Base-by-base conservation (phyloP, 805 yeast genomes). In the Saccharomycopsis capsularis region DNA sequence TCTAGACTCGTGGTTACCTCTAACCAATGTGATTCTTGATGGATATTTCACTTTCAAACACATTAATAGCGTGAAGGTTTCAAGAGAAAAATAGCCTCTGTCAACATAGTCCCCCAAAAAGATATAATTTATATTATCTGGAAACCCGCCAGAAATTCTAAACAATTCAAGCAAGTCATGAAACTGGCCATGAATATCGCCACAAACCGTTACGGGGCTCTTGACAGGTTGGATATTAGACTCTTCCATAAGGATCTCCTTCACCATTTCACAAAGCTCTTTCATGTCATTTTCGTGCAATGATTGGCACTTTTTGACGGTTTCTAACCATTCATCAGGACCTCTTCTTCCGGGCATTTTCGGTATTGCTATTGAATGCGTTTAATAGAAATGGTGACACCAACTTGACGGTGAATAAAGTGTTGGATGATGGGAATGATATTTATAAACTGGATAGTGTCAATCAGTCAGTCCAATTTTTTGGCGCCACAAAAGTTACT, bases 121-220 rank as follows among this genome's bases (percentile, higher is more conserved):
- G 41, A 91, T 78, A 67, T 85, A 91, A 63, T 83, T 82, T 46
- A 83, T 81, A 50, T 81, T 81, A 53, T 79, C 79, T 0, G 98
- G 98, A 56, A 90, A 77, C 18, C 98, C 98, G 40, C 99, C 99
- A 24, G 89, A 78, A 11, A 90, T 83, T 57, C 95, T 73, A 66
- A 93, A 93, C 23, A 91, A 72, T 64, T 93, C 97, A 54, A 91
- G 68, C 53, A 91, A 73, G 65, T 91, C 99, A 63, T 91, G 98
- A 65, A 91, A 91, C 65, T 91, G 99, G 3, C 99, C 99, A 66
- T 91, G 99, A 59, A 91, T 93, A 67, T 91, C 99, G 62, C 95
- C 97, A 69, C 96, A 89, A 1, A 89, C 96, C 0, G 96, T 88
- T 4, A 89, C 97, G 1, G 97, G 97, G 25, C 88, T 78, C 60